phyloP scores from a whole-genome alignment of 805 yeast species.

The Hanseniaspora pseudoguilliermondii region DNA sequence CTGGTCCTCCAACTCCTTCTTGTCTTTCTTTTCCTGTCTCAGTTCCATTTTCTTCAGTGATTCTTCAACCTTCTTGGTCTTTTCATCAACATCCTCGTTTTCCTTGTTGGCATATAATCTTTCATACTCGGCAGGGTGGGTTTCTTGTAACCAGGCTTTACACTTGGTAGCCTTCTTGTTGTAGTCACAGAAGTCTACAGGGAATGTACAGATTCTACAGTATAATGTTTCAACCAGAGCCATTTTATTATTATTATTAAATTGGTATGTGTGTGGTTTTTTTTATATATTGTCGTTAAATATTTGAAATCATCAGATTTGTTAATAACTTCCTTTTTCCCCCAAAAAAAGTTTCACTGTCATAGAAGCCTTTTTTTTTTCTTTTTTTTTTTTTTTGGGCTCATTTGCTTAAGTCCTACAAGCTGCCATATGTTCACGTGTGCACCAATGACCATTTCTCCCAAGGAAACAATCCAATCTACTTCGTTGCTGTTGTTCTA shows the following conservation, averaged over 20 bases:
- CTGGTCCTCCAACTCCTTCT: conserved; percentile 67
- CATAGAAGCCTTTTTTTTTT: too few species aligned
- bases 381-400: too few species aligned
- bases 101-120: conserved; percentile 47
- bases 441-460: too few species aligned
- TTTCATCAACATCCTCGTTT: conserved; percentile 54
- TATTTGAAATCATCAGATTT: background rate
- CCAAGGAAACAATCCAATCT: too few species aligned
- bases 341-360: too few species aligned
- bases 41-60: conserved; percentile 76
- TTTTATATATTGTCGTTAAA: background rate
- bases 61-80: conserved; percentile 68
- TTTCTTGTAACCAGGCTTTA: conserved; percentile 62
- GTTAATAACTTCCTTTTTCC: too few species aligned
- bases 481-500: too few species aligned
- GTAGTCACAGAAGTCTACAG: conserved; percentile 89
- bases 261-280: background rate
- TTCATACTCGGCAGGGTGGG: conserved; percentile 44
- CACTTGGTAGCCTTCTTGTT: conserved; percentile 72
- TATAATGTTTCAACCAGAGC: conserved; percentile 38
- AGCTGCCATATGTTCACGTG: too few species aligned
- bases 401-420: too few species aligned
- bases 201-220: conserved; percentile 70
- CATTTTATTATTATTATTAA: conserved; percentile 1
- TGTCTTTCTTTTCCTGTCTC: conserved; percentile 73